These are phyloP conservation scores for Fusarium illudens DNA, from an alignment of 2,329 filamentous ascomycete genomes.

Conservation along the genomic window DNA sequence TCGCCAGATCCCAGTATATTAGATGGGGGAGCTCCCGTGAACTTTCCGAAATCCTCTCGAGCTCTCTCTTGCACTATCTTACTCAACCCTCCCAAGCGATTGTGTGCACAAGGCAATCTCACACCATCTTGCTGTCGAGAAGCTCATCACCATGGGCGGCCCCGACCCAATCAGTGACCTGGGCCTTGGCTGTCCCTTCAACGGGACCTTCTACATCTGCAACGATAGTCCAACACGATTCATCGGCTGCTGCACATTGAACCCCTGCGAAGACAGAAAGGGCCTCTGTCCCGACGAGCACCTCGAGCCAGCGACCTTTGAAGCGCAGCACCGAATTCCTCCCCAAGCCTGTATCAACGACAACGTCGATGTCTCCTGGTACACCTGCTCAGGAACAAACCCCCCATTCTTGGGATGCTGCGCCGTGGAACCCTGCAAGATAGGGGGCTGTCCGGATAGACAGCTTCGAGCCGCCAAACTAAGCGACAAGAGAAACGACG, in stretches of 20 bases:
- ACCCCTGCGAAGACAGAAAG: constrained; percentile 44
- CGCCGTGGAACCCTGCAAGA: constrained; percentile 32
- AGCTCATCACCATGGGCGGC: constrained; percentile 10
- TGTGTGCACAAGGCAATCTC: not conserved
- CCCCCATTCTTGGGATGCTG: constrained; percentile 54
- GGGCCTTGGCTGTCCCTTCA: constrained; percentile 45
- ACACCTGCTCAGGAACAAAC: constrained; percentile 42
- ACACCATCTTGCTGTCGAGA: not conserved
- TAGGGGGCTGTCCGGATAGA: constrained; percentile 14
- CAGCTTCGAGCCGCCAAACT: constrained; percentile 29
- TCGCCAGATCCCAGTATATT: not conserved
- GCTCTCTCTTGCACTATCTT: too few relatives aligned
- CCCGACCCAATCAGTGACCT: constrained; percentile 23
- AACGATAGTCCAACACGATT: constrained; percentile 44
- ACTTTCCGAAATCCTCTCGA: not conserved
- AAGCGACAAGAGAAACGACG: constrained; percentile 7
- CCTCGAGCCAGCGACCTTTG: constrained; percentile 43
- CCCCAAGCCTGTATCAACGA: constrained; percentile 45
- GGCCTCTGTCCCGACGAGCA: constrained; percentile 30
- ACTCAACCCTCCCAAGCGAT: not conserved
- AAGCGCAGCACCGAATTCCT: constrained; percentile 35
- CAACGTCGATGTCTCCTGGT: constrained; percentile 42
- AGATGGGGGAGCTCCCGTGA: not conserved
- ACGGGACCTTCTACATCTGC: constrained; percentile 51
- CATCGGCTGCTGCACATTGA: constrained; percentile 51